These are phyloP conservation scores for Metschnikowia vanudenii DNA, from an alignment of 805 yeast genomes.

Conservation along the genomic window DNA sequence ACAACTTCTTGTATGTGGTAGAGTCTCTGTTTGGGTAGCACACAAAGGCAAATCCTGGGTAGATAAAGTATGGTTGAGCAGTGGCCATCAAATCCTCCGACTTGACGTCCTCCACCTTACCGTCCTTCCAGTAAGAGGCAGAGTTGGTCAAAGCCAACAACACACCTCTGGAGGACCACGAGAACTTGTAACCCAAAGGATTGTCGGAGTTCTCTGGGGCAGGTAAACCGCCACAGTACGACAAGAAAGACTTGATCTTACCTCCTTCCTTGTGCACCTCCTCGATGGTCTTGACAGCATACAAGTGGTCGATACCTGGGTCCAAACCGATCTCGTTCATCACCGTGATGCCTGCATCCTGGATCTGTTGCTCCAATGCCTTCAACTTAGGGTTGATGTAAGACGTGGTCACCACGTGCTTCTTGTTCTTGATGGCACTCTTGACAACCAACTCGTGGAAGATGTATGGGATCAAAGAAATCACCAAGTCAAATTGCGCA, in stretches of 20 bases:
- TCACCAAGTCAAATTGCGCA: constrained; percentile 76
- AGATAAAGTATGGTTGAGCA: constrained; percentile 92
- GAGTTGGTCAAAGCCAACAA: constrained; percentile 91
- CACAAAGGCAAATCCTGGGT: constrained; percentile 93
- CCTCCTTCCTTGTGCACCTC: constrained; percentile 93
- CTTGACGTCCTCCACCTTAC: constrained; percentile 71
- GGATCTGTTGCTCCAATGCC: constrained; percentile 81
- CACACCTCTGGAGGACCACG: constrained; percentile 99
- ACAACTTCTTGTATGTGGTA: constrained; percentile 86
- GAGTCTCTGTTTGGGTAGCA: constrained; percentile 99
- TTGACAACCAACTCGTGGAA: constrained; percentile 91
- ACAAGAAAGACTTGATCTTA: constrained; percentile 87
- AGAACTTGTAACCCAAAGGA: constrained; percentile 97
- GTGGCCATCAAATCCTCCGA: constrained; percentile 93
- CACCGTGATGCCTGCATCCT: constrained; percentile 93
- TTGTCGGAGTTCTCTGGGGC: constrained; percentile 97
- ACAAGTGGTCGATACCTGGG: constrained; percentile 98
- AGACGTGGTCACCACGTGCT: constrained; percentile 90
- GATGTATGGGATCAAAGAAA: constrained; percentile 94
- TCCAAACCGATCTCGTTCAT: constrained; percentile 99
- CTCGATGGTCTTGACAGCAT: constrained; percentile 96
- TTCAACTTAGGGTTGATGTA: constrained; percentile 90
- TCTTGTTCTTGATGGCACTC: constrained; percentile 86
- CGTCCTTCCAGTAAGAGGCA: constrained; percentile 87
- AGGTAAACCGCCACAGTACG: constrained; percentile 98